Evolutionary conservation across 768 basidiomycete genomes (phyloP), one percentile per base, ranked within the genome.

Genomic region (Trametes villosa): DNA sequence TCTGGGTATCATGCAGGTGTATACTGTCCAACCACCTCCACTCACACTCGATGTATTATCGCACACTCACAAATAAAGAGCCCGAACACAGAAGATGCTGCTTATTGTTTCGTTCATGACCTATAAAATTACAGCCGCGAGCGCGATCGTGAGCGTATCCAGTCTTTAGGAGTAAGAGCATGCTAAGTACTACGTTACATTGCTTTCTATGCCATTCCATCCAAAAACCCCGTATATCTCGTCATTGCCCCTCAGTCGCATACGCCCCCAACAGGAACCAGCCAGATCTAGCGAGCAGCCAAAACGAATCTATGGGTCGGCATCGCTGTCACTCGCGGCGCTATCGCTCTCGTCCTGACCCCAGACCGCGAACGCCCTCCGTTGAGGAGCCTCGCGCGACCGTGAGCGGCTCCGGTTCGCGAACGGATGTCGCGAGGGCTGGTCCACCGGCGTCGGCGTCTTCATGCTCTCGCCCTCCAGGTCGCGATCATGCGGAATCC

Each of bases 261-360:
- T 24, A 22, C 24, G 20, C 15, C 49, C 26, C 40, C 12, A 34
- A 41, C 24, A 36, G 31, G 47, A 8, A 27, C 49, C n/a, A 46
- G n/a, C 34, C 38, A 46, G 4, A 17, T 24, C 12, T 17, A 12
- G 46, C 31, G 17, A n/a, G 29, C 7, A 45, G 15, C 18, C 44
- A 12, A 33, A 15, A 41, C 11, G 22, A 22, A 31, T 27, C 52
- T 56, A 54, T 20, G 57, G 47, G 27, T 64, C 59, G 12, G 68
- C 69, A 59, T 88, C 87, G 52, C 81, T 86, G 67, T 92, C 91
- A 63, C 91, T 92, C 15, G 90, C 81, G 68, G 87, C 88, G 70
- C 89, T 91, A 66, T 94, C 92, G 56, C 89, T 93, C 73, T 94
- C 92, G 69, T 94, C 92, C 40, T 92, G 88, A 0, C 92, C 93